Evolutionary conservation across 371 early-diverging fungal genomes (phyloP), one percentile per base, ranked within the genome.

Genomic region (Thermomucor indicae-seudaticae): DNA sequence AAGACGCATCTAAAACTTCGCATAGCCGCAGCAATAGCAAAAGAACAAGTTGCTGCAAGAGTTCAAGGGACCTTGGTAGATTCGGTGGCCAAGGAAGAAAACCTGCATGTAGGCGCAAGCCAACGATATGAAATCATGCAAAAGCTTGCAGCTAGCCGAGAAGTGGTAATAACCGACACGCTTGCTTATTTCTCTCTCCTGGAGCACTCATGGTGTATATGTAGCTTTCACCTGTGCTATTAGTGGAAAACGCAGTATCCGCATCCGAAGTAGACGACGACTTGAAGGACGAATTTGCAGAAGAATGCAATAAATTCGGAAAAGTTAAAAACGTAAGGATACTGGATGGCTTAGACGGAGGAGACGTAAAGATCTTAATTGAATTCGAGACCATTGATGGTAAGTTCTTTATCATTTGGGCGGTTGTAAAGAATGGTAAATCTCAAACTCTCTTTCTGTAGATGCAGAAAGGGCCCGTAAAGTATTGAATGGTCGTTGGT

Each of bases 81-180:
- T 38, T 72, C 72, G 1, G 80, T 79, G 11, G 70, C 76, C 12
- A 66, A 81, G 25, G 88, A 89, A 52, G 87, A 85, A 49, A 78
- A 83, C 55, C 67, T 84, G 55, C 70, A 78, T 16, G 83, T 85
- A 46, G 75, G 60, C 34, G 72, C 73, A 4, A 83, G 74, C 40
- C 79, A 85, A 58, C 70, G 87, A 20, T 81, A 77, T 51, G 63
- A 70, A 27, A 75, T 87, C n/a, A 86, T 88, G 87, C 86, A 86
- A 48, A 85, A 85, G 60, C 62, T 88, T 24, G 75, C 83, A 44
- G 61, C 79, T 34, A 64, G 72, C 44, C 58, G 69, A 42, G 75
- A 70, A 48, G 54, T 37, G 27, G 58, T 58, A 52, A 34, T n/a
- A n/a, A n/a, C n/a, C n/a, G n/a, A n/a, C n/a, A n/a, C n/a, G n/a